Base-by-base conservation (phyloP, 805 yeast genomes). In the Pichia sporocuriosa region DNA sequence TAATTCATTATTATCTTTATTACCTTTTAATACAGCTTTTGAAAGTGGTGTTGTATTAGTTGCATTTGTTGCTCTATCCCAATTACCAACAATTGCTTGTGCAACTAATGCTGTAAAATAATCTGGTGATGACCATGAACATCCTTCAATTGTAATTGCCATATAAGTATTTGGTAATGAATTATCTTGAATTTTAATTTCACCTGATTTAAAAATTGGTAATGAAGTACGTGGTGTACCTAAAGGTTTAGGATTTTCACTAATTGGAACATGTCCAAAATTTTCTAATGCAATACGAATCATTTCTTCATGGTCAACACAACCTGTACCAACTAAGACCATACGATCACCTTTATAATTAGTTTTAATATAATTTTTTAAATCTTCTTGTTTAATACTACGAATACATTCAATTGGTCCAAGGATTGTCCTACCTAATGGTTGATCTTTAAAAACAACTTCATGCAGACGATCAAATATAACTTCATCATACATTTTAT, bases 301-400 rank as follows among this genome's bases (percentile, higher is more conserved):
- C 42, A 93, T 75, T 49, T 82, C 79, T 7, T 81, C 84, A 65
- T 93, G 99, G 54, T 86, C 77, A 20, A 93, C 94, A 34, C 89
- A 82, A 19, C 99, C 99, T 1, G 94, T 88, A 32, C 96, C 97
- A 31, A 89, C 95, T n/a, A 93, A 70, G 1, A 93, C 97, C 97
- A 93, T 93, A 57, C 97, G 73, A 65, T 93, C 97, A 32, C 97
- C 95, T 57, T 84, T 84, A 66, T 93, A 93, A 68, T 93, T 93
- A 32, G 81, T 78, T 26, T 72, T 66, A 56, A 93, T 93, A 64
- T 89, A 93, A 51, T 77, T 72, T 43, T 75, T 78, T 58, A 93
- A 70, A 61, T 93, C 96, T 6, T 69, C 67, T 57, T 86, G 74
- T 49, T 81, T 71, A 50, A 93, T 86, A 28, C 88, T 77, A 59